Evolutionary conservation across 1,139 yeast species (phyloP).

Genomic region (Candida sp.): DNA sequence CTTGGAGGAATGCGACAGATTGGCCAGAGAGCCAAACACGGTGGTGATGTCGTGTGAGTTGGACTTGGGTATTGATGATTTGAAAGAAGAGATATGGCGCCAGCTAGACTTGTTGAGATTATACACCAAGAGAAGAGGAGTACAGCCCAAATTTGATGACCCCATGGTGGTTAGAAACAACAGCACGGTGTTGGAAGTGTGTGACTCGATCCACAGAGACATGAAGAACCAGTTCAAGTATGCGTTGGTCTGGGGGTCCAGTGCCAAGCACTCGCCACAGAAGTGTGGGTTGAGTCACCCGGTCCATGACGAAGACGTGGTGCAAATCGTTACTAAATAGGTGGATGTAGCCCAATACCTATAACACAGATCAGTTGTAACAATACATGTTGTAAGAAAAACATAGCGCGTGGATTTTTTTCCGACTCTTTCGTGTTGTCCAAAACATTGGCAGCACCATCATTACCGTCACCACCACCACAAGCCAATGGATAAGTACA

Average conservation of each 20-base stretch:
- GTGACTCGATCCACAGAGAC: conserved; percentile 93
- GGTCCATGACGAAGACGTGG: conserved; percentile 94
- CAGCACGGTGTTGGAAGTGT: conserved; percentile 82
- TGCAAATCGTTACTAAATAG: conserved; percentile 83
- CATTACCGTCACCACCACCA: background rate
- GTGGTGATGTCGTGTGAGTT: conserved; percentile 93
- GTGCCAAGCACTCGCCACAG: conserved; percentile 96
- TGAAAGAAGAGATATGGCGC: conserved; percentile 93
- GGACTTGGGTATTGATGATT: conserved; percentile 85
- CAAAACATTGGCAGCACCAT: background rate
- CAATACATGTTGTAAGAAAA: background rate
- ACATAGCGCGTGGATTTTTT: background rate
- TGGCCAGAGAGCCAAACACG: conserved; percentile 92
- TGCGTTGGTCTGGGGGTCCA: conserved; percentile 96
- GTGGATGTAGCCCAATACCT: background rate
- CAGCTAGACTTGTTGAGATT: conserved; percentile 79
- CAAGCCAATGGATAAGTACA: conserved; percentile 19
- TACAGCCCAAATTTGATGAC: conserved; percentile 78
- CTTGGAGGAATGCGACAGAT: conserved; percentile 88
- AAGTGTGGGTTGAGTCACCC: conserved; percentile 89
- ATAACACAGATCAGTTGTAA: background rate
- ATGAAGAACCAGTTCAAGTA: conserved; percentile 91
- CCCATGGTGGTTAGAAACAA: conserved; percentile 90
- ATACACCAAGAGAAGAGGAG: conserved; percentile 86
- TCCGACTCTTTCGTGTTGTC: background rate